Base-by-base conservation (phyloP, 148 eudicot genomes). In the Polygonum maritimum region DNA sequence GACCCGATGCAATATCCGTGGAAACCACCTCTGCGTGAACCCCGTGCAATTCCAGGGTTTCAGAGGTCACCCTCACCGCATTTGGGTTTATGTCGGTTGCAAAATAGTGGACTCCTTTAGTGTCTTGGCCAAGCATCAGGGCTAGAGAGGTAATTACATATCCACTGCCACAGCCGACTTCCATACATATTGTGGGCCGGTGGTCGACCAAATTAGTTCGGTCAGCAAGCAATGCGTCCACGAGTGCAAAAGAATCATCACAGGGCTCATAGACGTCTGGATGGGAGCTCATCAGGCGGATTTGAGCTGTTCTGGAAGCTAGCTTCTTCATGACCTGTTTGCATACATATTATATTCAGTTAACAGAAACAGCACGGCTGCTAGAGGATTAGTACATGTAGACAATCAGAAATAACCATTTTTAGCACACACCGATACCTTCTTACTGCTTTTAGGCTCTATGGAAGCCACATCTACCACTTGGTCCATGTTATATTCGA, bases 141-240 rank as follows among this genome's bases (percentile, higher is more conserved):
- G 97, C 97, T 49, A 94, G 88, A 1, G 97, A 90, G 15, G 98
- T 92, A 39, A 94, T 88, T 14, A 94, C 90, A 60, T 94, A 94
- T 0, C 98, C 98, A 79, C 98, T 94, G 70, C 98, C 97, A 76
- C 89, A 92, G 21, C 98, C 98, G n/a, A 94, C 79, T 85, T 94
- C 98, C 83, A 94, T 80, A 79, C 98, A 94, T 8, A 94, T 36
- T 15, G 82, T 72, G 4, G 97, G 97, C n/a, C 62, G 79, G 41
- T 90, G 94, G 39, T 84, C 69, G 39, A 92, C 48, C 69, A 94
- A 79, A 74, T 90, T 88, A 38, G 78, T 81, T 82, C 91, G 88
- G 77, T 92, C 98, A 49, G 98, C 85, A 35, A 94, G 86, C 69
- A 94, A 79, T 0, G 98, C 94, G 81, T 94, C 98, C 13, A 94